phyloP scores from a whole-genome alignment of 2,329 filamentous ascomycete species.

The Madurella fahalii region DNA sequence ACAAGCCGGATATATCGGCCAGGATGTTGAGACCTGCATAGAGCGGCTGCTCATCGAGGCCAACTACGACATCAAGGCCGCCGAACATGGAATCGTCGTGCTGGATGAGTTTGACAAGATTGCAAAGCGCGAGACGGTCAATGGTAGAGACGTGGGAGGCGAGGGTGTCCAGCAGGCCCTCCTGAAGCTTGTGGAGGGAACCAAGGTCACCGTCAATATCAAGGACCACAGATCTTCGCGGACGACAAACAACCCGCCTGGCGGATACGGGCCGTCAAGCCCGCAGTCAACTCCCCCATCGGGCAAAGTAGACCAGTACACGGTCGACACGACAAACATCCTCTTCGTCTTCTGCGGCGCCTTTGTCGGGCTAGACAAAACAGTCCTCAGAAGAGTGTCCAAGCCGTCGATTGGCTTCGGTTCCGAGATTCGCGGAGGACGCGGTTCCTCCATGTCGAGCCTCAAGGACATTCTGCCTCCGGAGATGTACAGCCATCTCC shows the following conservation, averaged over 20 bases:
- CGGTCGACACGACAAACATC: conserved; percentile 91
- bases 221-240: conserved; percentile 67
- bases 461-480: conserved; percentile 60
- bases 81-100: conserved; percentile 90
- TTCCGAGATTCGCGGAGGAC: conserved; percentile 61
- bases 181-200: conserved; percentile 93
- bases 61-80: conserved; percentile 79
- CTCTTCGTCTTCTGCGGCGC: conserved; percentile 96
- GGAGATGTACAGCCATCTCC: conserved; percentile 53
- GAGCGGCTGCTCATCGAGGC: conserved; percentile 85
- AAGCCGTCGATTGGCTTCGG: conserved; percentile 88
- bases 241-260: conserved; percentile 49
- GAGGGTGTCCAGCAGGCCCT: conserved; percentile 96
- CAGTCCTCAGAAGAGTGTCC: conserved; percentile 80
- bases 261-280: conserved; percentile 46
- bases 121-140: conserved; percentile 77
- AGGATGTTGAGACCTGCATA: conserved; percentile 95
- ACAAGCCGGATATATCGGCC: conserved; percentile 94
- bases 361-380: conserved; percentile 87
- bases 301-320: conserved; percentile 58
- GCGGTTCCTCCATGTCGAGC: conserved; percentile 45
- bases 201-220: conserved; percentile 85
- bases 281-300: conserved; percentile 44
- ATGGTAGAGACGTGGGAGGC: conserved; percentile 90
- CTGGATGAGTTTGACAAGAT: conserved; percentile 98